Evolutionary conservation across 2,329 filamentous ascomycete species (phyloP), one percentile per base, ranked within the genome.

Genomic region (Fusarium xylarioides): DNA sequence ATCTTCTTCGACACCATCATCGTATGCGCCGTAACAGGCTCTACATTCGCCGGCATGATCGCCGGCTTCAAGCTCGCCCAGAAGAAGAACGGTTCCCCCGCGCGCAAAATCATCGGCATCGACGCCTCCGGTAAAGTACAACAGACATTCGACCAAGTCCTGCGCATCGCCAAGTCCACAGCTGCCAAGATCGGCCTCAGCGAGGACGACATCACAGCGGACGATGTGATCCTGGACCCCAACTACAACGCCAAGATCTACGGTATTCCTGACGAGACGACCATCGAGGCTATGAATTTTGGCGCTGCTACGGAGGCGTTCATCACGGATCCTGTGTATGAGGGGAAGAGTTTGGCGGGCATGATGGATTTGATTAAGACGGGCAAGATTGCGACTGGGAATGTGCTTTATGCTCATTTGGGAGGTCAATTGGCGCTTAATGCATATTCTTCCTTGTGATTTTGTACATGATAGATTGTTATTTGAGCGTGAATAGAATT

Each of bases 251-350:
- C 87, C 23, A 90, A 90, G 12, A 82, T 86, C 11, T 93, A 94
- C 79, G 92, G 92, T 4, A 86, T 93, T 63, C 90, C 91, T 0
- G 90, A 92, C 73, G 82, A 89, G 79, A 83, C 83, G 75, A 94
- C 92, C 3, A 86, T 91, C 55, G 90, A 90, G 37, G 91, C 91
- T 1, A 93, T 94, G 78, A 87, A 87, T 79, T 90, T 92, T 77
- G 90, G 89, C 10, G 92, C 92, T 1, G 80, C 84, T 66, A 92
- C 89, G 2, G 92, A 94, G 82, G 92, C 88, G 0, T 91, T 94
- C 75, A 92, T 94, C 70, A 93, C 91, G 0, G 92, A 94, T 77
- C 92, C 91, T 0, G 92, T 94, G 4, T 94, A 94, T 76, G 91
- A 93, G 82, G 92, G 92, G 2, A 94, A 94, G 87, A 92, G 89